phyloP scores from a whole-genome alignment of 2,329 filamentous ascomycete genomes.

The Rutstroemia sp. region DNA sequence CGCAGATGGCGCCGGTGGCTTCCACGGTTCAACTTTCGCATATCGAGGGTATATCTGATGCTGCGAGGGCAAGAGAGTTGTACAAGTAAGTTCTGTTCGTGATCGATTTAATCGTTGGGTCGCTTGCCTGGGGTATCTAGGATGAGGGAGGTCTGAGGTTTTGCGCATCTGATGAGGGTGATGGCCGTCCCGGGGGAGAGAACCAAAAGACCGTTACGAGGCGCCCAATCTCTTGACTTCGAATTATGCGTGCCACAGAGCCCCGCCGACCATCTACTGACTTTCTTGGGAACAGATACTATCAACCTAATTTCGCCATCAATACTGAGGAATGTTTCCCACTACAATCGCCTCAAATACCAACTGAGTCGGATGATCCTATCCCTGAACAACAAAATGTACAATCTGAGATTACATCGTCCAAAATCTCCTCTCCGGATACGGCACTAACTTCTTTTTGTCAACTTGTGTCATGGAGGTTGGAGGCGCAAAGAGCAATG shows the following conservation, averaged over 20 bases:
- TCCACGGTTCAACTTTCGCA: slow-evolving; percentile 22
- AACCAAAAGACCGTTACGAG: no score
- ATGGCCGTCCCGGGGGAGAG: not conserved
- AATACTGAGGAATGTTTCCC: slow-evolving; percentile 3
- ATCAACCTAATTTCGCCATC: slow-evolving; percentile 19
- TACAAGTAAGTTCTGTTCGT: slow-evolving; percentile 25
- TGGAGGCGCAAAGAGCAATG: slow-evolving; percentile 40
- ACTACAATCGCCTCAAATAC: not conserved
- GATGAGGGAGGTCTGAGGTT: no score
- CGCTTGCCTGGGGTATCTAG: no score
- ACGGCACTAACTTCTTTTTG: slow-evolving; percentile 39
- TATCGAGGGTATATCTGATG: slow-evolving; percentile 25
- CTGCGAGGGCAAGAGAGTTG: slow-evolving; percentile 27
- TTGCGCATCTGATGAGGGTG: not conserved
- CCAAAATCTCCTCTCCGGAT: slow-evolving; percentile 32
- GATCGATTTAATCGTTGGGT: not conserved
- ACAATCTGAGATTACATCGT: slow-evolving; percentile 22
- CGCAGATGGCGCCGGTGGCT: slow-evolving; percentile 23
- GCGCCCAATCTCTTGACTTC: not conserved
- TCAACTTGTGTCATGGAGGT: slow-evolving; percentile 42
- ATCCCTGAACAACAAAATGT: slow-evolving; percentile 11
- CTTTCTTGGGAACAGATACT: slow-evolving; percentile 22
- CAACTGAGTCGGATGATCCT: slow-evolving; percentile 1
- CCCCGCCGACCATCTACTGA: slow-evolving; percentile 1
- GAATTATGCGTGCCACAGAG: not conserved